A percentile compares a stretch with the other conserved stretches of the same genome.
These are phyloP conservation scores for Lasiosphaeria ovina DNA, from an alignment of 495 filamentous ascomycete species.

Conservation along the genomic window DNA sequence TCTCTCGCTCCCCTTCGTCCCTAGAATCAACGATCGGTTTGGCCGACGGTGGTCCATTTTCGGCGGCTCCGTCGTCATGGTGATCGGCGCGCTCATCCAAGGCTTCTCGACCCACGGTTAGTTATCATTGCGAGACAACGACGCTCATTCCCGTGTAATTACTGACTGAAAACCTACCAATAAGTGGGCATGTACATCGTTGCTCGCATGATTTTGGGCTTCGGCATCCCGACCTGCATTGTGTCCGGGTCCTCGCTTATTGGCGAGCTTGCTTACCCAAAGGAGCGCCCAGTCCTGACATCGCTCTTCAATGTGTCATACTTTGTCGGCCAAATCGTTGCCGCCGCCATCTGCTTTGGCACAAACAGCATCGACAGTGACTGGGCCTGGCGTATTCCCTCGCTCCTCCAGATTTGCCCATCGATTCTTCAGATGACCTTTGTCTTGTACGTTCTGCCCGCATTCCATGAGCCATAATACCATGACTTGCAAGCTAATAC, in stretches of 20 bases:
- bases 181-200: conserved; percentile 61
- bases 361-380: conserved; percentile 55
- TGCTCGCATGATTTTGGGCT: conserved; percentile 62
- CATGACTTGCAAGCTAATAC: not conserved
- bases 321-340: conserved; percentile 63
- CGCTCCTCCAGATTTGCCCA: conserved; percentile 54
- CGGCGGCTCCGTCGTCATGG: conserved; percentile 56
- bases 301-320: conserved; percentile 67
- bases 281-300: conserved; percentile 63
- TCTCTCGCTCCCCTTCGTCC: conserved; percentile 56
- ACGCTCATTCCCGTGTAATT: not conserved
- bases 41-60: conserved; percentile 58
- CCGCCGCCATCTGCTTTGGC: conserved; percentile 58
- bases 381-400: conserved; percentile 68
- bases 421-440: conserved; percentile 57
- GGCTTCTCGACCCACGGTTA: conserved; percentile 42
- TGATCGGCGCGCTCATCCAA: conserved; percentile 55
- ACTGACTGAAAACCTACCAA: not conserved
- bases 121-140: not conserved
- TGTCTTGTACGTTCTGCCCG: conserved; percentile 35
- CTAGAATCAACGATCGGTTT: conserved; percentile 56
- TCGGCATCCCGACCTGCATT: conserved; percentile 64
- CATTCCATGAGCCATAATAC: no score
- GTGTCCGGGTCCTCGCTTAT: conserved; percentile 62
- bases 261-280: conserved; percentile 65